Percentiles rank a stretch among this genome's conserved stretches.
Evolutionary conservation across 176 grass and related monocot genomes (phyloP).

Genomic region (Eragrostis nindensis): DNA sequence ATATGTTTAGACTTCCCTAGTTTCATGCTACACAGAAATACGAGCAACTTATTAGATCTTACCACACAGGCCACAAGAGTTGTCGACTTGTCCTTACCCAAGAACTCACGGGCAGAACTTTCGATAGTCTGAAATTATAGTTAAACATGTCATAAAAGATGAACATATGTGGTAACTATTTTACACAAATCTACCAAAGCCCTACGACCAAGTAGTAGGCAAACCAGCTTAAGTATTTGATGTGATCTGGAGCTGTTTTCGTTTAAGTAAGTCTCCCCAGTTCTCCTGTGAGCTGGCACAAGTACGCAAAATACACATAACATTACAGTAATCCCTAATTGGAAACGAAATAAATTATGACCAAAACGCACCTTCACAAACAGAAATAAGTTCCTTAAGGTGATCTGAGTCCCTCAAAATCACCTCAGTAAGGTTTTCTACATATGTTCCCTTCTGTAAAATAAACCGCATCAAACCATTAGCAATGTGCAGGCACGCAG

Average conservation of each 20-base stretch:
- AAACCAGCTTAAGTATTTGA: slow-evolving; percentile 92
- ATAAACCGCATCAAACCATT: slow-evolving; percentile 41
- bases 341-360: slow-evolving; percentile 37
- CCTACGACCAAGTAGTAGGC: slow-evolving; percentile 33
- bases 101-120: slow-evolving; percentile 79
- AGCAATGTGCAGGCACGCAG: slow-evolving; percentile 26
- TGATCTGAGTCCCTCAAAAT: slow-evolving; percentile 74
- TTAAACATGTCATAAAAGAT: slow-evolving; percentile 46
- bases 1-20: not conserved
- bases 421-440: slow-evolving; percentile 85
- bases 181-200: slow-evolving; percentile 12
- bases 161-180: slow-evolving; percentile 18
- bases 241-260: slow-evolving; percentile 97
- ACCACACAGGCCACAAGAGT: slow-evolving; percentile 87
- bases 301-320: slow-evolving; percentile 33
- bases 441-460: slow-evolving; percentile 78
- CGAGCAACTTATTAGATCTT: slow-evolving; percentile 44
- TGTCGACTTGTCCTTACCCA: slow-evolving; percentile 86
- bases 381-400: slow-evolving; percentile 80
- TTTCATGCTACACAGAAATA: slow-evolving; percentile 8
- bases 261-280: slow-evolving; percentile 84
- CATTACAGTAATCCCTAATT: slow-evolving; percentile 21
- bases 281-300: slow-evolving; percentile 80
- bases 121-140: slow-evolving; percentile 71
- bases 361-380: slow-evolving; percentile 77